Evolutionary conservation across 768 basidiomycete species (phyloP).

Genomic region (Leccinum disarticulatum): DNA sequence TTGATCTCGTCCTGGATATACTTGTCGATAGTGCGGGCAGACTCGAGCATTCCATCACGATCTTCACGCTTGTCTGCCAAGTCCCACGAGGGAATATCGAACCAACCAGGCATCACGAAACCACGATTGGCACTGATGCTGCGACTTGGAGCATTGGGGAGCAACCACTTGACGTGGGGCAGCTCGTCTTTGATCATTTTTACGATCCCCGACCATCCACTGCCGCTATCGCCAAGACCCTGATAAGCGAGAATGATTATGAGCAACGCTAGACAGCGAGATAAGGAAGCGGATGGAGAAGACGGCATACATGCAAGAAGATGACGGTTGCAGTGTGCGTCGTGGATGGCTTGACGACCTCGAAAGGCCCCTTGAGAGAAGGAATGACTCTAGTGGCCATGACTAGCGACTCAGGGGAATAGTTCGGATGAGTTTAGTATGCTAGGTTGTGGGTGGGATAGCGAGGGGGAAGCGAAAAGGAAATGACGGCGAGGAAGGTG

Average conservation of each 20-base stretch:
- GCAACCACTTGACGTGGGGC: constrained; percentile 83
- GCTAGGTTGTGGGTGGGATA: background rate
- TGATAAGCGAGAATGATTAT: constrained; percentile 26
- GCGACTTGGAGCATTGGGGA: constrained; percentile 40
- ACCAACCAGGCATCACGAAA: constrained; percentile 75
- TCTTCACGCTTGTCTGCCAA: constrained; percentile 62
- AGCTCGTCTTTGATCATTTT: constrained; percentile 61
- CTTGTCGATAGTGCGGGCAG: constrained; percentile 58
- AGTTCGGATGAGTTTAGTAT: background rate
- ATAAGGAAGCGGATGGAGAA: background rate
- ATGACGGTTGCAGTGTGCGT: constrained; percentile 87
- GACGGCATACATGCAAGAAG: constrained; percentile 74
- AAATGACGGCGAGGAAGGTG: constrained; percentile 2
- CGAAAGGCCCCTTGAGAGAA: constrained; percentile 31
- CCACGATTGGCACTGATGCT: constrained; percentile 78
- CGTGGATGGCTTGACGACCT: constrained; percentile 52
- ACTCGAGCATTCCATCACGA: constrained; percentile 54
- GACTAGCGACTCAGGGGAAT: background rate
- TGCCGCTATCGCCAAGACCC: constrained; percentile 76
- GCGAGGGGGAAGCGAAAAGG: background rate
- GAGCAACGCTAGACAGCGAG: constrained; percentile 5
- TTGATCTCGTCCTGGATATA: constrained; percentile 76
- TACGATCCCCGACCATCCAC: constrained; percentile 78
- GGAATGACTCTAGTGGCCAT: constrained; percentile 24
- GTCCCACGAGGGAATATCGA: constrained; percentile 71